A percentile compares a stretch with the other conserved stretches of the same genome.
phyloP scores from a whole-genome alignment of 1,139 yeast species.

The Candida sp. region DNA sequence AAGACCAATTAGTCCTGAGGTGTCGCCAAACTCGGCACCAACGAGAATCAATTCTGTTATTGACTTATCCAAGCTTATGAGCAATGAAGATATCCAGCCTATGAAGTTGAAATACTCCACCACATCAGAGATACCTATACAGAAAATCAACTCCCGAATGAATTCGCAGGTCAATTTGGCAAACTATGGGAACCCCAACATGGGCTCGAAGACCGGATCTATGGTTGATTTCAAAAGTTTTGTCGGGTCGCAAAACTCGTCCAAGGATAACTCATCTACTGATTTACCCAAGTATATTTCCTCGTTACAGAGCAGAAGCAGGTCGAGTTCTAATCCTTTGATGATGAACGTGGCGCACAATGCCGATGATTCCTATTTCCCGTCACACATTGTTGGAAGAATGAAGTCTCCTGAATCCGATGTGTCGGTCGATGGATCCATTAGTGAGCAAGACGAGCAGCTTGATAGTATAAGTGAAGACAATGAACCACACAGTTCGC shows the following conservation, averaged over 20 bases:
- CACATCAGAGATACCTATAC: slow-evolving; percentile 46
- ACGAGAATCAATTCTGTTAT: slow-evolving; percentile 47
- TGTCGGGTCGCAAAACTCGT: slow-evolving; percentile 13
- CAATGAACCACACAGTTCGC: slow-evolving; percentile 7
- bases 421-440: slow-evolving; percentile 19
- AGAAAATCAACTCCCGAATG: slow-evolving; percentile 42
- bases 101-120: slow-evolving; percentile 44
- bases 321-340: slow-evolving; percentile 26
- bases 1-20: slow-evolving; percentile 46
- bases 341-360: slow-evolving; percentile 19
- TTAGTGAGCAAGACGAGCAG: slow-evolving; percentile 22
- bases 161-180: slow-evolving; percentile 34
- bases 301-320: slow-evolving; percentile 17
- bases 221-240: slow-evolving; percentile 3
- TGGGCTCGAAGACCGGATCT: slow-evolving; percentile 2
- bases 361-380: slow-evolving; percentile 36
- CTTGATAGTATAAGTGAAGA: slow-evolving; percentile 30
- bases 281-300: slow-evolving; percentile 29
- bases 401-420: slow-evolving; percentile 21
- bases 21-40: slow-evolving; percentile 50
- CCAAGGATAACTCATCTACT: slow-evolving; percentile 27
- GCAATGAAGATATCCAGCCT: slow-evolving; percentile 46
- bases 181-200: slow-evolving; percentile 2
- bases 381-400: slow-evolving; percentile 21
- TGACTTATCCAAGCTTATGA: slow-evolving; percentile 40